phyloP scores from a whole-genome alignment of 179 eudicot species.

The Beta macrorhiza region DNA sequence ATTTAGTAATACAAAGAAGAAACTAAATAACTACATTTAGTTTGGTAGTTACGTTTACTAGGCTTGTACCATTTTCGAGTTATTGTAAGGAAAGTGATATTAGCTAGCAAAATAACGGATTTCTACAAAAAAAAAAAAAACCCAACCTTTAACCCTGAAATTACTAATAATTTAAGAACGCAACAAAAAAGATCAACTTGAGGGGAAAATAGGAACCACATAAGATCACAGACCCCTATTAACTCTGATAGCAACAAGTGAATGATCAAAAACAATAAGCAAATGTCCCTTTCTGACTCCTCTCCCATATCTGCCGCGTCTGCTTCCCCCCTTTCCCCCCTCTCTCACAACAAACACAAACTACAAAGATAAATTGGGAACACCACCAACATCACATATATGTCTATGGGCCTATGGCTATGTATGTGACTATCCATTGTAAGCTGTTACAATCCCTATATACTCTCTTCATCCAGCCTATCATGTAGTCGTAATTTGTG shows the following conservation, averaged over 20 bases:
- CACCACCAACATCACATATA: constrained; percentile 14
- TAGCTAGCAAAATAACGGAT: no score
- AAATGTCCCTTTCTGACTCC: constrained; percentile 60
- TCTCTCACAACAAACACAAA: neutral
- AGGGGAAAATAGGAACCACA: constrained; percentile 9
- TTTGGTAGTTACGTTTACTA: no score
- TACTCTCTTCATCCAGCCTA: neutral
- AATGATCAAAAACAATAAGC: constrained; percentile 43
- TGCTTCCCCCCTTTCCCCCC: constrained; percentile 3
- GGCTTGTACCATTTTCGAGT: no score
- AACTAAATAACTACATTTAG: no score
- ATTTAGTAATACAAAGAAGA: no score
- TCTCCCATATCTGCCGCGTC: constrained; percentile 60
- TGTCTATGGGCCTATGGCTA: neutral
- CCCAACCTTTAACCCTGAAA: neutral
- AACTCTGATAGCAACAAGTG: constrained; percentile 44
- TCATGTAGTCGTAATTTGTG: neutral
- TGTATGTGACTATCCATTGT: neutral
- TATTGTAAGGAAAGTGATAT: no score
- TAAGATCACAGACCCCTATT: constrained; percentile 12
- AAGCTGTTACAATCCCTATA: neutral
- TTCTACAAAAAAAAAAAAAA: no score
- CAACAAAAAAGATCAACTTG: neutral
- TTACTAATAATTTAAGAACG: no score
- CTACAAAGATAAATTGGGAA: constrained; percentile 4